A percentile compares a stretch with the other conserved stretches of the same genome.
These are phyloP conservation scores for apple (Malus domestica) DNA, from an alignment of 306 rosid species.

Conservation along the genomic window DNA sequence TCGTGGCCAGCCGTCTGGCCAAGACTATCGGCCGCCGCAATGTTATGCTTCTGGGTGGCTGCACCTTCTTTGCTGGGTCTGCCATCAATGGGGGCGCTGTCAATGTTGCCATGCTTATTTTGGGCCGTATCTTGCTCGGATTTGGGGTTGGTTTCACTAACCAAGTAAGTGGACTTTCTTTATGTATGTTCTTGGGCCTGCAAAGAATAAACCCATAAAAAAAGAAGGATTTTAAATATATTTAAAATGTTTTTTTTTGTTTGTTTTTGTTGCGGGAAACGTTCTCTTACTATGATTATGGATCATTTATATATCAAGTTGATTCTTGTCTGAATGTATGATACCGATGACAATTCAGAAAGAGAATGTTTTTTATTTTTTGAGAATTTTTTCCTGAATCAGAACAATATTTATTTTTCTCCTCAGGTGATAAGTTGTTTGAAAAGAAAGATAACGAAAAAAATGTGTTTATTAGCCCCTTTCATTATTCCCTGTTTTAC, in stretches of 20 bases:
- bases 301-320: neutral
- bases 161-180: slow-evolving; percentile 38
- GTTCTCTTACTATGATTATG: neutral
- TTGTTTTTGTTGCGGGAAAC: too few relatives aligned
- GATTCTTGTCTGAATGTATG: neutral
- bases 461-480: too few relatives aligned
- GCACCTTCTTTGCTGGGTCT: slow-evolving; percentile 44
- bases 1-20: slow-evolving; percentile 48
- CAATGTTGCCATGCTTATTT: slow-evolving; percentile 57
- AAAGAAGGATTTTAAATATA: neutral
- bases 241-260: too few relatives aligned
- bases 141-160: slow-evolving; percentile 69
- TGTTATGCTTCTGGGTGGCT: slow-evolving; percentile 54
- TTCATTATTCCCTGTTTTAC: too few relatives aligned
- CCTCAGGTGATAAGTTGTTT: too few relatives aligned
- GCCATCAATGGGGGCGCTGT: slow-evolving; percentile 56
- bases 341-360: too few relatives aligned
- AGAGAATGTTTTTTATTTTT: too few relatives aligned
- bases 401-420: too few relatives aligned
- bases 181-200: neutral
- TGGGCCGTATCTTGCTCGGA: slow-evolving; percentile 68
- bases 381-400: too few relatives aligned
- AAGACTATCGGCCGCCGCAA: slow-evolving; percentile 35
- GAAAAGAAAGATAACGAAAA: too few relatives aligned
- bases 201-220: neutral